phyloP scores from a whole-genome alignment of 257 asterid species.

The Plantago ovata region DNA sequence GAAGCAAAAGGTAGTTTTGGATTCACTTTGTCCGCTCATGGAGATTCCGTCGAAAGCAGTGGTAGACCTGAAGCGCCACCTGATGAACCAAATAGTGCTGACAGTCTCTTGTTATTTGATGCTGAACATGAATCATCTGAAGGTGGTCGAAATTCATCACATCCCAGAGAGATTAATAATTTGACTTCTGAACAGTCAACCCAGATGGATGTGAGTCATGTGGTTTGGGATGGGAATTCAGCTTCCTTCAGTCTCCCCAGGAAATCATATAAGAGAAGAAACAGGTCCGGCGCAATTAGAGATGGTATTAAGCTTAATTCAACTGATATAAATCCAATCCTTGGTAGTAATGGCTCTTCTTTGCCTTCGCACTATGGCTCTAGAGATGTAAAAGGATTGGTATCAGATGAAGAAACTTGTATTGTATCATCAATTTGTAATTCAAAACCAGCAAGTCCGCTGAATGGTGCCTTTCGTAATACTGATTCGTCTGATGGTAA shows the following conservation, averaged over 20 bases:
- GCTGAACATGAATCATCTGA: conserved; percentile 59
- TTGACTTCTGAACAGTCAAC: conserved; percentile 38
- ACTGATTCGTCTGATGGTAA: conserved; percentile 30
- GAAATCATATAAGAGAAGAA: conserved; percentile 72
- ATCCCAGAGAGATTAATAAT: conserved; percentile 37
- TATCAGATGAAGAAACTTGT: conserved; percentile 37
- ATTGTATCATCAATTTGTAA: conserved; percentile 27
- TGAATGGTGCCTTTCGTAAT: conserved; percentile 33
- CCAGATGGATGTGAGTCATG: conserved; percentile 37
- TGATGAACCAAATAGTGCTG: conserved; percentile 82
- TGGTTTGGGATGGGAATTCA: conserved; percentile 49
- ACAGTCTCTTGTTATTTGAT: conserved; percentile 78
- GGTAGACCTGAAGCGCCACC: conserved; percentile 67
- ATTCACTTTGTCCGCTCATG: conserved; percentile 70
- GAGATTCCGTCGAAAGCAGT: conserved; percentile 90
- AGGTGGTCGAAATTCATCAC: conserved; percentile 45
- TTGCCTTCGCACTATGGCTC: conserved; percentile 40
- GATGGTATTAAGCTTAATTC: conserved; percentile 61
- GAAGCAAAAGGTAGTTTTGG: conserved; percentile 89
- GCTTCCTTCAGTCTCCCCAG: conserved; percentile 53
- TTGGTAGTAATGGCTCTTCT: conserved; percentile 46
- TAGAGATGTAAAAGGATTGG: conserved; percentile 37
- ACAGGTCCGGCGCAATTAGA: conserved; percentile 60
- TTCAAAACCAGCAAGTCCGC: conserved; percentile 37
- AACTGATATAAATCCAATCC: conserved; percentile 43